Evolutionary conservation across 805 yeast genomes (phyloP), one percentile per base, ranked within the genome.

Genomic region (Saccharomycopsis sp.): DNA sequence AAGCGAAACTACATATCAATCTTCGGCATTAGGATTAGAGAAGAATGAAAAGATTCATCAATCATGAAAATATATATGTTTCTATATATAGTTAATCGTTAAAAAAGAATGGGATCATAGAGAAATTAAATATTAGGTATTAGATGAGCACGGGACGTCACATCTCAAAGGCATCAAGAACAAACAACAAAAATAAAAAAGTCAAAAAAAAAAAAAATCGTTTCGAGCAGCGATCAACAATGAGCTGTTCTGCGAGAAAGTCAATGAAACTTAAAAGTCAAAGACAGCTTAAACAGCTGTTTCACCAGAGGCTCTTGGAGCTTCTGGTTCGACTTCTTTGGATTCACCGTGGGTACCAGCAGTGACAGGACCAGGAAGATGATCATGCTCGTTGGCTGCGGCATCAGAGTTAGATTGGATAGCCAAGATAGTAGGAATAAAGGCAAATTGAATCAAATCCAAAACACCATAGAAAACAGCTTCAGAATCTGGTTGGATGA

Each of bases 401-500:
- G 40, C 47, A n/a, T 46, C 24, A 44, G 48, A 44, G 47, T 47
- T 52, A 18, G 54, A 50, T 56, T 55, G 59, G 54, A 57, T 56
- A 29, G 50, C 57, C 40, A 64, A 68, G 14, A 64, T 47, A 44
- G 61, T 57, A 59, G 73, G 73, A 41, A 66, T 50, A 51, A 64
- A 55, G 56, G 66, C 74, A 62, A 82, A 75, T 29, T 73, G 68
- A 34, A 78, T 62, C 50, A 82, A 62, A 69, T 82, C 87, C 61
- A 82, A 68, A 59, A 82, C 70, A 72, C 87, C 87, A 65, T 79
- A 80, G 71, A 81, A 82, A 21, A 77, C 81, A 50, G 79, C 78
- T 65, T 80, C 85, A 37, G 83, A 74, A 66, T 81, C 84, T 47
- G 83, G 82, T 64, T 75, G 79, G 60, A 82, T 78, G 52, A 73